phyloP scores from a whole-genome alignment of 176 grass and related monocot genomes.

The Chrysopogon serrulatus region DNA sequence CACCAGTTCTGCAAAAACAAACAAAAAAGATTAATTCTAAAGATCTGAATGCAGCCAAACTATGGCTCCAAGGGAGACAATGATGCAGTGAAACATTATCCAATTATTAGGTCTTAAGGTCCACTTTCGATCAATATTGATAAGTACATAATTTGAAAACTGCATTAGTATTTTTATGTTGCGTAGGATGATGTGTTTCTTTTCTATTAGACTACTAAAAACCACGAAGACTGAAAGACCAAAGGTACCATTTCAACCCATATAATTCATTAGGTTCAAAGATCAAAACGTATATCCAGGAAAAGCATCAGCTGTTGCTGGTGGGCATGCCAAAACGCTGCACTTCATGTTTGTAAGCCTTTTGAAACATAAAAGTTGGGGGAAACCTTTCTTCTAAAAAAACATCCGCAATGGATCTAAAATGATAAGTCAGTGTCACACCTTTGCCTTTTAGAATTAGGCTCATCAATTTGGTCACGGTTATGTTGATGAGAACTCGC shows the following conservation, averaged over 20 bases:
- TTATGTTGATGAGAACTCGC: conserved; percentile 45
- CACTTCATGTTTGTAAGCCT: too few species aligned
- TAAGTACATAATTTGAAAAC: background rate
- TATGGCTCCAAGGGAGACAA: background rate
- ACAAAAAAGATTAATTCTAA: background rate
- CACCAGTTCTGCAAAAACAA: conserved; percentile 33
- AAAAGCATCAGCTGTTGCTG: too few species aligned
- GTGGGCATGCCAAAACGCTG: too few species aligned
- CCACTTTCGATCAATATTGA: background rate
- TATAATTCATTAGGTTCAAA: background rate
- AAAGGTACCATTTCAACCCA: background rate
- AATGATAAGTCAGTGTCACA: conserved; percentile 17
- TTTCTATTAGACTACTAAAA: background rate
- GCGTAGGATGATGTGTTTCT: background rate
- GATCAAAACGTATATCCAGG: background rate
- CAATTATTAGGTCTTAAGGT: background rate
- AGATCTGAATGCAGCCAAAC: background rate
- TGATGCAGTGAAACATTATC: background rate
- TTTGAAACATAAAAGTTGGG: too few species aligned
- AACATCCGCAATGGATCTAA: background rate
- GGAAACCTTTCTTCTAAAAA: too few species aligned
- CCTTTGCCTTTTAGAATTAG: conserved; percentile 87
- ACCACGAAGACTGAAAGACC: background rate
- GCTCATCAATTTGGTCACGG: conserved; percentile 52
- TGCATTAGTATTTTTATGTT: background rate